These are phyloP conservation scores for Curvularia hawaiiensis DNA, from an alignment of 2,329 filamentous ascomycete species.

Conservation along the genomic window DNA sequence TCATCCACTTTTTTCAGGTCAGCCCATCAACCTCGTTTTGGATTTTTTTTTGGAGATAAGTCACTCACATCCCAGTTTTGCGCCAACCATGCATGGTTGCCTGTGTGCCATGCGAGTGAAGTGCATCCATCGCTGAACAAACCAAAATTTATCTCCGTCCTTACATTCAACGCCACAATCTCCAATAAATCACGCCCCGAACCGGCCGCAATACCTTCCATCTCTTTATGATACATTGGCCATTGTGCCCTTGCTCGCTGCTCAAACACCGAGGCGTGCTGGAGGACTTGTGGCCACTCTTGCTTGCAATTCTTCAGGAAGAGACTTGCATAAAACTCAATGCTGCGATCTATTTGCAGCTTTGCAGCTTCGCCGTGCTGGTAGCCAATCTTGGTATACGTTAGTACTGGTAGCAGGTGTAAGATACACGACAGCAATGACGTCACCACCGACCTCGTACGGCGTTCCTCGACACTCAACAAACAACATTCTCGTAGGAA, in stretches of 20 bases:
- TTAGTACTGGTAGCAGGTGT: background rate
- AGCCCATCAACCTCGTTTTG: background rate
- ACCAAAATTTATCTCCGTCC: slow-evolving; percentile 64
- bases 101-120: slow-evolving; percentile 54
- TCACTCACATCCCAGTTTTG: slow-evolving; percentile 63
- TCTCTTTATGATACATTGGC: slow-evolving; percentile 53
- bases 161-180: slow-evolving; percentile 63
- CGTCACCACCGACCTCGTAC: slow-evolving; percentile 45
- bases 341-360: slow-evolving; percentile 49
- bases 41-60: background rate
- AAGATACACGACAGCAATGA: slow-evolving; percentile 11
- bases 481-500: slow-evolving; percentile 42
- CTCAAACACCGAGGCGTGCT: slow-evolving; percentile 56
- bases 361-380: slow-evolving; percentile 52
- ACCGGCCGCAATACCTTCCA: slow-evolving; percentile 60
- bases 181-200: slow-evolving; percentile 54
- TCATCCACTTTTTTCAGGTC: slow-evolving; percentile 53
- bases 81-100: slow-evolving; percentile 50
- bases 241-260: slow-evolving; percentile 50
- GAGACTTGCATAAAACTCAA: slow-evolving; percentile 55
- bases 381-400: slow-evolving; percentile 52
- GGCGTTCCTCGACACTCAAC: slow-evolving; percentile 51
- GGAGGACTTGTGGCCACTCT: slow-evolving; percentile 53
- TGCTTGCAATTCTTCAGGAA: slow-evolving; percentile 56
- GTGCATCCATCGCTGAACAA: slow-evolving; percentile 65